Evolutionary conservation across 352 stramenopile species (phyloP), one percentile per base, ranked within the genome.

Genomic region (Chrysophaeum taylorii): DNA sequence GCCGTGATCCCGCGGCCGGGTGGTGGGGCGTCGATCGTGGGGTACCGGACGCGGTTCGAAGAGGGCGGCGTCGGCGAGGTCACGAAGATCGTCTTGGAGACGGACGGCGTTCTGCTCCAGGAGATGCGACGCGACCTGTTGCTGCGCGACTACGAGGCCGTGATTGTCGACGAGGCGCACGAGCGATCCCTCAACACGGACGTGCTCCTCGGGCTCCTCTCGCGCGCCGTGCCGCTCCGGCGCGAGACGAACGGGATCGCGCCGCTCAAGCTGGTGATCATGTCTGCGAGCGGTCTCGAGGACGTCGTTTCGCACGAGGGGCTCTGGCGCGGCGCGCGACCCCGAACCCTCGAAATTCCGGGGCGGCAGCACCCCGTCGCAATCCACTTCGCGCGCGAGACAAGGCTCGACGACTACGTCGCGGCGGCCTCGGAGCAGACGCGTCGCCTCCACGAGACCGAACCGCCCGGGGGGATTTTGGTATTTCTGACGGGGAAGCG

Each of bases 1-100:
- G 87, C 89, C 0, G 50, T 29, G 75, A 77, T 31, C 79, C 78
- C 4, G 74, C 83, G 43, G 80, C 50, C 29, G 4, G 69, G 45
- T n/a, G 43, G 60, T 66, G 29, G 50, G 4, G 31, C 15, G 12
- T 27, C 57, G 71, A 64, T 88, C 39, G 94, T 99, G 12, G 90
- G 91, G 4, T 98, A 99, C 80, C 92, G 98, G 78, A 98, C 98
- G 38, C 90, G 95, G 72, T 98, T 98, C 76, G 96, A 99, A 79
- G 88, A 82, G 4, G 88, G 89, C 54, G 92, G 96, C 41, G 79
- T 98, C 9, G 87, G 89, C 36, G 67, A 84, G 29, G 75, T 86
- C 27, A 98, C 91, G 21, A 84, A 86, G 9, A 84, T 99, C 62
- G 98, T 98, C 79, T 99, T 99, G 77, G 98, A 98, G 94, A 99